Evolutionary conservation across 371 early-diverging fungal genomes (phyloP), one percentile per base, ranked within the genome.

Genomic region (Quaeritorhiza haematococci): DNA sequence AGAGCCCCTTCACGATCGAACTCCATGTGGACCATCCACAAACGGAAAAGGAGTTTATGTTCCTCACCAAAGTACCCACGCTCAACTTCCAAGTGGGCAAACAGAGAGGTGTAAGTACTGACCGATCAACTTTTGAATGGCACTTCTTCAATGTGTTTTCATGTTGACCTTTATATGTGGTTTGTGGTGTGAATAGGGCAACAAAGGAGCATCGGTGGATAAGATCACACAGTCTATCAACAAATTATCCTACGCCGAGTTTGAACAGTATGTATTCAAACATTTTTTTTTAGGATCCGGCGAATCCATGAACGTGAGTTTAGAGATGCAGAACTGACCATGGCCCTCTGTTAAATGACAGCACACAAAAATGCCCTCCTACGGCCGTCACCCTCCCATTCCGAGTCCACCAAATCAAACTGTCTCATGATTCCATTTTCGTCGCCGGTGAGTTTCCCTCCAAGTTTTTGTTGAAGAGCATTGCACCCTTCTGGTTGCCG

Each of bases 11-110:
- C 24, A 69, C 71, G 42, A 75, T 89, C 60, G 78, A 74, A 0
- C 66, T 87, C 0, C 76, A 78, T 3, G 67, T 83, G 44, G 73
- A 71, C 5, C 88, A 89, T 59, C 64, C 68, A 2, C 75, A 75
- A 24, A 78, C 88, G 0, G 71, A 72, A 15, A 59, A 71, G 6
- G 87, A 87, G 45, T 87, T 82, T 59, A 59, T 75, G 49, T 86
- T 88, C 46, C 71, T 90, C 56, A 78, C 84, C 4, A 68, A 67
- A 24, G 75, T 84, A 30, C 72, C 80, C 13, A 68, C 78, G 2
- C 81, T 86, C 0, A 75, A 80, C 3, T 59, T 90, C 30, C 69
- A 75, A 23, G 67, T 88, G n/a, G 71, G 79, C 52, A 77, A 73
- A 34, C 63, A 74, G 45, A 63, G 80, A 80, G 58, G 85, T 84